Conservation (phyloP, 148 eudicot species). For the Diospyros kaki region DNA sequence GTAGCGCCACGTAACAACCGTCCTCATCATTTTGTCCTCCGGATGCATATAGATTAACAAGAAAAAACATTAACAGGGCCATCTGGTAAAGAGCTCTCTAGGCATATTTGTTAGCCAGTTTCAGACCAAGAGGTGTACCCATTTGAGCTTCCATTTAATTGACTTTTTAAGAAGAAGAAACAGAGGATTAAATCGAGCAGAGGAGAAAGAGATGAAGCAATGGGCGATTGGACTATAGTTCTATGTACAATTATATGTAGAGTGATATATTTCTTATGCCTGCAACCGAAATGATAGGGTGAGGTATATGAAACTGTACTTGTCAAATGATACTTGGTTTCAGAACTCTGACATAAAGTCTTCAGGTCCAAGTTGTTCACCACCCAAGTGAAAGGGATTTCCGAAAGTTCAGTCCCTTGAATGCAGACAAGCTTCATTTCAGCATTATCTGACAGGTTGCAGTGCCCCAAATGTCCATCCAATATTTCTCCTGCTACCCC, state of each 20-base stretch:
- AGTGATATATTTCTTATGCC: not conserved
- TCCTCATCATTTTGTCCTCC: too few relatives aligned
- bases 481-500: constrained; percentile 26
- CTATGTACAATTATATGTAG: constrained; percentile 28
- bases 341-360: constrained; percentile 49
- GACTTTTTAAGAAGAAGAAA: not conserved
- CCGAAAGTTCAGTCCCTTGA: constrained; percentile 80
- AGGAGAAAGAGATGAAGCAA: not conserved
- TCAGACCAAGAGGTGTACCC: not conserved
- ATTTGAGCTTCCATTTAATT: not conserved
- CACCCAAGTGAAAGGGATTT: constrained; percentile 85
- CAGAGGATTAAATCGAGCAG: not conserved
- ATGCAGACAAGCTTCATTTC: constrained; percentile 71
- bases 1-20: too few relatives aligned
- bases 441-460: constrained; percentile 17
- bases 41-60: too few relatives aligned
- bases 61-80: too few relatives aligned
- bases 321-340: constrained; percentile 23
- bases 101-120: not conserved
- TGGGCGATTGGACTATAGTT: not conserved
- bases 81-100: too few relatives aligned
- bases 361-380: constrained; percentile 89
- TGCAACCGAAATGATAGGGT: not conserved
- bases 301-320: not conserved
- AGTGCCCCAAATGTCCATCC: constrained; percentile 16